Percentiles rank a stretch among this genome's conserved stretches.
Evolutionary conservation across 2,329 filamentous ascomycete species (phyloP).

Genomic region (Aspergillus ibericus): DNA sequence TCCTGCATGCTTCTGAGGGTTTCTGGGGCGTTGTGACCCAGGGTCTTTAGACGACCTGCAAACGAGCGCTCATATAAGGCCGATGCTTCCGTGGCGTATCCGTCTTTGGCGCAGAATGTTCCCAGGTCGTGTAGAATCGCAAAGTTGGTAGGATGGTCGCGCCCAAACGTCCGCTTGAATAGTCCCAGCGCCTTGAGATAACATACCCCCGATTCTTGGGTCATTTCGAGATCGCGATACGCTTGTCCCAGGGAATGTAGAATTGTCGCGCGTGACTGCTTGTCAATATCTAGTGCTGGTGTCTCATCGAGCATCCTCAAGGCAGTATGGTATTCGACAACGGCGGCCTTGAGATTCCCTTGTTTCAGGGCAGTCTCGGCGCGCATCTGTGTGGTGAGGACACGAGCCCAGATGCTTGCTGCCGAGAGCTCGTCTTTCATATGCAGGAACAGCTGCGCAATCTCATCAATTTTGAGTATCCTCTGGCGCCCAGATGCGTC

Average conservation of each 20-base stretch:
- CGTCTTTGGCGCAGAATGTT: conserved; percentile 29
- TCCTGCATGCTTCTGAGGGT: conserved; percentile 33
- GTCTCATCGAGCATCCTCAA: conserved; percentile 23
- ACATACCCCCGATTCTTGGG: conserved; percentile 29
- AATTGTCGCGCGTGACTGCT: conserved; percentile 25
- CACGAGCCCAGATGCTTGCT: conserved; percentile 22
- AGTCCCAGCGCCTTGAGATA: conserved; percentile 30
- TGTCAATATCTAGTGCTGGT: conserved; percentile 26
- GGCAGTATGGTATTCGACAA: conserved; percentile 27
- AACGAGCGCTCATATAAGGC: conserved; percentile 33
- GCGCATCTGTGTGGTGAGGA: conserved; percentile 17
- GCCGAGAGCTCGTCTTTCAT: conserved; percentile 26
- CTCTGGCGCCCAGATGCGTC: conserved; percentile 32
- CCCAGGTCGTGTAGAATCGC: conserved; percentile 30
- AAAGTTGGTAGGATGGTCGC: conserved; percentile 32
- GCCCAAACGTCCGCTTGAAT: conserved; percentile 28
- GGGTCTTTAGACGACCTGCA: conserved; percentile 29
- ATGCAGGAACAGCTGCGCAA: conserved; percentile 30
- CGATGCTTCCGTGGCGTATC: conserved; percentile 32
- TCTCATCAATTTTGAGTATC: conserved; percentile 32
- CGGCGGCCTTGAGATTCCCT: conserved; percentile 23
- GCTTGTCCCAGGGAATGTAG: conserved; percentile 28
- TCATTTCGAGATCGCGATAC: conserved; percentile 25
- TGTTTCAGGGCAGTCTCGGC: conserved; percentile 26
- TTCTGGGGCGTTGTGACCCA: conserved; percentile 32